Conservation (phyloP, 164 flowering plant species). For the Chimonanthus salicifolius region DNA sequence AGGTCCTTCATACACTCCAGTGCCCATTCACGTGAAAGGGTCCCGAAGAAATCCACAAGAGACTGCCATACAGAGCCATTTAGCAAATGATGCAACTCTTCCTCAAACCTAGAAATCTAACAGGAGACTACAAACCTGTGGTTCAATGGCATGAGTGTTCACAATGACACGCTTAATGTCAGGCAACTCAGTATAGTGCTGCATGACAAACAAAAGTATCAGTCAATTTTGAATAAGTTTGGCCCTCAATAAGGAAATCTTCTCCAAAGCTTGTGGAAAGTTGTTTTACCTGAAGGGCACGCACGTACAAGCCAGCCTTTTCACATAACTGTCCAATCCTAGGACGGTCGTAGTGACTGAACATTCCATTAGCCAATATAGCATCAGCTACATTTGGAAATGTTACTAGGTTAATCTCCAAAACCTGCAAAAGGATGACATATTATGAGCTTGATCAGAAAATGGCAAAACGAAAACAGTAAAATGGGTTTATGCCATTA, state of each 20-base stretch:
- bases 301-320: slow-evolving; percentile 87
- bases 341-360: slow-evolving; percentile 97
- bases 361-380: slow-evolving; percentile 98
- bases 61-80: slow-evolving; percentile 45
- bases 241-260: neutral
- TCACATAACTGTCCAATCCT: slow-evolving; percentile 98
- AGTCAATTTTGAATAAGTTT: slow-evolving; percentile 4
- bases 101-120: neutral
- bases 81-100: slow-evolving; percentile 8
- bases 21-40: slow-evolving; percentile 98
- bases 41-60: slow-evolving; percentile 97
- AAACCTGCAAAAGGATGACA: slow-evolving; percentile 43
- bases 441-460: neutral
- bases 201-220: slow-evolving; percentile 26
- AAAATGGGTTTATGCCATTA: neutral
- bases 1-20: slow-evolving; percentile 99
- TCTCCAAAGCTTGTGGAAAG: neutral
- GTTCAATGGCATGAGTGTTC: slow-evolving; percentile 99
- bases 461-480: neutral
- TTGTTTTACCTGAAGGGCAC: slow-evolving; percentile 72
- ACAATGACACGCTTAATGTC: slow-evolving; percentile 98
- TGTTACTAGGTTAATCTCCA: slow-evolving; percentile 95
- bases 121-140: slow-evolving; percentile 58
- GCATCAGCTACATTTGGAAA: slow-evolving; percentile 99
- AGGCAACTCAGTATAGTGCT: slow-evolving; percentile 93